These are phyloP conservation scores for Ogataea populi-albae DNA, from an alignment of 805 yeast species.

Conservation along the genomic window DNA sequence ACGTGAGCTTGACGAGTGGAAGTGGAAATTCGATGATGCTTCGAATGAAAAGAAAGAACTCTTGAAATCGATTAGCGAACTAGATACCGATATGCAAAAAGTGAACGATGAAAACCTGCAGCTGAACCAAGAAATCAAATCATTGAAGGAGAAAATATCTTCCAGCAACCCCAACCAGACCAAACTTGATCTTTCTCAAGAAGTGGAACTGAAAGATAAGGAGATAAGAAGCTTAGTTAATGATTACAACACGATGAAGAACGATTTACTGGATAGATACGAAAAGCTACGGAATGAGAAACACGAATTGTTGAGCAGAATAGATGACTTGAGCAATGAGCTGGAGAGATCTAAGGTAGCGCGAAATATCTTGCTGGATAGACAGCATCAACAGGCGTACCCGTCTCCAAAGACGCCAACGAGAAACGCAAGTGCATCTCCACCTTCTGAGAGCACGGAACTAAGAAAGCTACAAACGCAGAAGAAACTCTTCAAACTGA, in stretches of 20 bases:
- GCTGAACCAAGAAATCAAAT: constrained; percentile 21
- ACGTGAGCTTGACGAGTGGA: constrained; percentile 14
- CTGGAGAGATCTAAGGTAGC: constrained; percentile 20
- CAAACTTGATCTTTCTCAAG: constrained; percentile 6
- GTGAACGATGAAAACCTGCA: constrained; percentile 17
- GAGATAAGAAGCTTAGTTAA: constrained; percentile 20
- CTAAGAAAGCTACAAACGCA: constrained; percentile 37
- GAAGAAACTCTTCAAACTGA: constrained; percentile 44
- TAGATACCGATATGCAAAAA: constrained; percentile 22
- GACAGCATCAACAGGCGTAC: constrained; percentile 8
- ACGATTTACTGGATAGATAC: constrained; percentile 29
- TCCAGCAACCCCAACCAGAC: constrained; percentile 1
- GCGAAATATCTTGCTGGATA: constrained; percentile 14
- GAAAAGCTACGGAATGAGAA: constrained; percentile 27
- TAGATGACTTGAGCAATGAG: constrained; percentile 25
- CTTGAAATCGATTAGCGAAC: constrained; percentile 14
- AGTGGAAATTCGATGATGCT: constrained; percentile 16
- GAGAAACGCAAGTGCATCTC: constrained; percentile 1
- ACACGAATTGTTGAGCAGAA: constrained; percentile 25
- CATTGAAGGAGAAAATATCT: constrained; percentile 11
- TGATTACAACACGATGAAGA: constrained; percentile 33
- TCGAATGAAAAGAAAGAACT: constrained; percentile 16
- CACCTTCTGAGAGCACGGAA: constrained; percentile 2
- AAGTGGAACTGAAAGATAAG: constrained; percentile 16
- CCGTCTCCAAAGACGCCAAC: constrained; percentile 23